A percentile compares a stretch with the other conserved stretches of the same genome.
Conservation (phyloP, 1,139 yeast species). For the Protomyces pachydermus region DNA sequence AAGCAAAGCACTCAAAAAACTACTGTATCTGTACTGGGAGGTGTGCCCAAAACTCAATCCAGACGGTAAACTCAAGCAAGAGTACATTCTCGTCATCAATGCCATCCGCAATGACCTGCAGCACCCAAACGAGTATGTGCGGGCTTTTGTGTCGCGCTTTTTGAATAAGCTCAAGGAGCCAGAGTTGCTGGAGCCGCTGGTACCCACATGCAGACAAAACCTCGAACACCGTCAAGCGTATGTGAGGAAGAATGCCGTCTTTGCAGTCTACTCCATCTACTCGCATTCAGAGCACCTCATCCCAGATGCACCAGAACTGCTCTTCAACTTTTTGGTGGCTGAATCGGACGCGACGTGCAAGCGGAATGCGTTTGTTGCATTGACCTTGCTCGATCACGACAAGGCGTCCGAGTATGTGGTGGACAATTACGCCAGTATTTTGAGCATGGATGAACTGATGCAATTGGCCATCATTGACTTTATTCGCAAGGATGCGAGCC, state of each 20-base stretch:
- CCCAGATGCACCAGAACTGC: slow-evolving; percentile 89
- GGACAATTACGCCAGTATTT: slow-evolving; percentile 58
- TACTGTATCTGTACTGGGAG: slow-evolving; percentile 96
- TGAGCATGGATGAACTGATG: slow-evolving; percentile 71
- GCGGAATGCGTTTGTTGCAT: slow-evolving; percentile 89
- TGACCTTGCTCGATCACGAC: slow-evolving; percentile 77
- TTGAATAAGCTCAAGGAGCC: slow-evolving; percentile 86
- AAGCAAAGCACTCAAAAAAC: slow-evolving; percentile 83
- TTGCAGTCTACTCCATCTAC: slow-evolving; percentile 79
- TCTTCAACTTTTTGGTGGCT: slow-evolving; percentile 64
- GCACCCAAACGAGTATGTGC: slow-evolving; percentile 94
- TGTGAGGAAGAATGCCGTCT: slow-evolving; percentile 93
- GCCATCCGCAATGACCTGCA: slow-evolving; percentile 96
- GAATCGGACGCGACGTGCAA: slow-evolving; percentile 93
- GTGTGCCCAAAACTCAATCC: slow-evolving; percentile 87
- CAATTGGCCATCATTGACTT: slow-evolving; percentile 91
- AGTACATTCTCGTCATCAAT: slow-evolving; percentile 96
- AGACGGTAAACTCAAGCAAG: slow-evolving; percentile 90
- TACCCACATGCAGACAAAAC: slow-evolving; percentile 86
- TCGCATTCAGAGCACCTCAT: slow-evolving; percentile 69
- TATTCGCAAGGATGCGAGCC: slow-evolving; percentile 47
- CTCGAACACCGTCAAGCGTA: slow-evolving; percentile 95
- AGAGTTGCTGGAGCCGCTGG: slow-evolving; percentile 89
- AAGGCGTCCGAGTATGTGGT: slow-evolving; percentile 79
- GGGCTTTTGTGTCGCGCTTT: slow-evolving; percentile 92